Evolutionary conservation across 805 yeast species (phyloP), one percentile per base, ranked within the genome.

Genomic region (Maudiozyma serrabonitensis): DNA sequence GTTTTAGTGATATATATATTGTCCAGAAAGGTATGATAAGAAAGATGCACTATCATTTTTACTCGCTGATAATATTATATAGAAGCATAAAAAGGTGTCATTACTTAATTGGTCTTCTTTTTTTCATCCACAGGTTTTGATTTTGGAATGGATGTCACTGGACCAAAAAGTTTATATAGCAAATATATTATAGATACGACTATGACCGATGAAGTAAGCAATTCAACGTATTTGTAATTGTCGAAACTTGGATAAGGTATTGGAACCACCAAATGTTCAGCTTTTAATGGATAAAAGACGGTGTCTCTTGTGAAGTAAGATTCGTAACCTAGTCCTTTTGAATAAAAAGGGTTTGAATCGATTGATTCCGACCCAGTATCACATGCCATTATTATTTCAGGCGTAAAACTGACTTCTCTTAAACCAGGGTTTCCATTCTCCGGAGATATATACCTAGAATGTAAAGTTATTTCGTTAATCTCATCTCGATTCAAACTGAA

Each of bases 371-470:
- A 47, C 1, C 52, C 53, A 2, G 72, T 67, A 49, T 69, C 71
- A 60, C 84, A 80, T 0, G 78, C 80, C 70, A 74, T 72, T 52
- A 78, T 79, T 1, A 78, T 61, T 12, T 58, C 50, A 3, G 82
- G 81, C 37, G 46, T 70, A 60, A 59, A 69, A 16, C 59, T 50
- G 34, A 62, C 43, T 6, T 52, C 56, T 4, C 52, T 48, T 5
- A 56, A 53, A 3, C 56, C 52, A 2, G 51, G 51, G 12, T 55
- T 49, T 40, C 23, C 19, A 18, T 56, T 26, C 1, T 58, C 49
- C 2, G 82, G 82, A 31, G 55, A 56, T 11, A 71, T 69, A 55
- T 80, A 80, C 45, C 84, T 69, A 38, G 79, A 71, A 57, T 80
- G 84, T 54, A 76, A 57, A 6, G 74, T 74, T 6, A 79, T 59